Conservation (phyloP, 352 stramenopile species). For the Blastocystis sp. region DNA sequence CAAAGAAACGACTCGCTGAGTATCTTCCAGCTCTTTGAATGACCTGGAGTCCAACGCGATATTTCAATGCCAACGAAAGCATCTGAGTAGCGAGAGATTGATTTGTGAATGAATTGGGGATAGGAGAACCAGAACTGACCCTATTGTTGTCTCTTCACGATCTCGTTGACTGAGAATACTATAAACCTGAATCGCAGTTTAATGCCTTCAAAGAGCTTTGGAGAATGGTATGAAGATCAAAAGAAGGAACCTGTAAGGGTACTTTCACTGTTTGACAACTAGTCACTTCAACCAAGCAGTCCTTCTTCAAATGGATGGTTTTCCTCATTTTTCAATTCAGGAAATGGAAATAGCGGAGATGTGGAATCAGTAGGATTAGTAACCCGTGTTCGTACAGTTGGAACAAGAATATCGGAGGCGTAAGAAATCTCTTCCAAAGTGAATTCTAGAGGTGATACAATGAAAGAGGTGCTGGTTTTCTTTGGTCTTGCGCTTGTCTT, state of each 20-base stretch:
- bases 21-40: not conserved
- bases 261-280: not conserved
- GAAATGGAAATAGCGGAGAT: not conserved
- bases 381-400: not conserved
- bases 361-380: conserved; percentile 46
- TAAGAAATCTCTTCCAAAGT: not conserved
- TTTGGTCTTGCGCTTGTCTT: conserved; percentile 53
- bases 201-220: conserved; percentile 61
- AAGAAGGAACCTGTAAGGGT: conserved; percentile 29
- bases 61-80: not conserved
- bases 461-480: conserved; percentile 48
- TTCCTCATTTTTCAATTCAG: not conserved
- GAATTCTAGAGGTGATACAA: conserved; percentile 10
- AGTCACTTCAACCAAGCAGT: not conserved
- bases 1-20: not conserved
- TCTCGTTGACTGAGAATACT: not conserved
- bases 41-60: not conserved
- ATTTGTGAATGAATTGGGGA: not conserved
- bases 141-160: not conserved
- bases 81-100: not conserved
- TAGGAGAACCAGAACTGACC: not conserved
- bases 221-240: conserved; percentile 62
- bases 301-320: not conserved
- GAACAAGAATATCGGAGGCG: not conserved
- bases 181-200: not conserved